Evolutionary conservation across 2,329 filamentous ascomycete species (phyloP), one percentile per base, ranked within the genome.

Genomic region (Penicillium polonicum): DNA sequence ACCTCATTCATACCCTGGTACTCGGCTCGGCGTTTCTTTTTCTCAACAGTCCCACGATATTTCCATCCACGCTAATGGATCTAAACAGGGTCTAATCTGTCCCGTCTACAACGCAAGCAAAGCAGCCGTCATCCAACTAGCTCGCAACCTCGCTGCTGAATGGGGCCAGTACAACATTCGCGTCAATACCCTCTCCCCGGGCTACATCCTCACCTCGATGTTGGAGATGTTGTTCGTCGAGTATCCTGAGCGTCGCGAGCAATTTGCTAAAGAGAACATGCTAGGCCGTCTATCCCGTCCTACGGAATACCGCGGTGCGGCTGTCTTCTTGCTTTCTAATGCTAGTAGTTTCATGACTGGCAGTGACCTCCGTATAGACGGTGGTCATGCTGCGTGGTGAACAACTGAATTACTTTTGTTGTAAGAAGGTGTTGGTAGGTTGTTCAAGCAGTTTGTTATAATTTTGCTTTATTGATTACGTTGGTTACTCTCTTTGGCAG

Each of bases 81-180:
- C 31, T 33, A 15, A 36, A 13, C 21, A 70, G 63, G 75, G 42
- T 0, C 17, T 53, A 9, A 39, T 45, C 9, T 46, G 42, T 4
- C 33, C 51, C 13, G 42, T 45, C 35, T 53, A 48, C 25, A 53
- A 53, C 33, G 35, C 51, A 19, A 46, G 41, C 42, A 48, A 53
- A n/a, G 51, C 51, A 19, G 42, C 51, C 10, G 51, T 53, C 13
- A 36, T 46, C n/a, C 51, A 53, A 23, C 25, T 53, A 21, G 25
- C 31, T 6, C 51, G 51, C 7, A 46, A 27, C 3, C 41, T 53
- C 33, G 51, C 51, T 4, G 41, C 43, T 1, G 51, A 53, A 31
- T 53, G 51, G 51, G 51, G 51, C 17, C 42, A 46, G 19, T 36
- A 53, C 17, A 53, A 53, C 19, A 59, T 59, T 21, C 57, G 57